A percentile compares a stretch with the other conserved stretches of the same genome.
phyloP scores from a whole-genome alignment of 2,329 filamentous ascomycete genomes.

The Basipetospora chlamydospora region DNA sequence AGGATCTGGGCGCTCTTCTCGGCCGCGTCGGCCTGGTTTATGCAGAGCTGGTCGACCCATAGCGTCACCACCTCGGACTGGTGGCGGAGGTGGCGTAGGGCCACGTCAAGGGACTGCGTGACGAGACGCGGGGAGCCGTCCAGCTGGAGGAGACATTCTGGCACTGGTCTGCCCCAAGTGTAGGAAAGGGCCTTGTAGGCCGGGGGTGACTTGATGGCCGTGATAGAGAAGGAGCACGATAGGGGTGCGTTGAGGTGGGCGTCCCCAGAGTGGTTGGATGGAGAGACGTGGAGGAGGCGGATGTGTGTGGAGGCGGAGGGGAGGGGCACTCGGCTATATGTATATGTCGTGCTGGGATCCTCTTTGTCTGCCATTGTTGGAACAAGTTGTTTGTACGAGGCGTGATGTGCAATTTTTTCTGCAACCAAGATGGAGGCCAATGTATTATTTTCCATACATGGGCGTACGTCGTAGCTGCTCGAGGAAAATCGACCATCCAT shows the following conservation, averaged over 20 bases:
- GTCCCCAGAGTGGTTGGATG: background rate
- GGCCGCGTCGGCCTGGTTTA: slow-evolving; percentile 10
- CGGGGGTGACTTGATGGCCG: background rate
- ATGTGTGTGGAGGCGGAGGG: background rate
- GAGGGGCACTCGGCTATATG: too few relatives aligned
- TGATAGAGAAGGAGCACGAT: background rate
- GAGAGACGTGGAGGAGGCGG: background rate
- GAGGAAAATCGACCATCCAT: too few relatives aligned
- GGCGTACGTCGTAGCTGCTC: too few relatives aligned
- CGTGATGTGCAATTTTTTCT: too few relatives aligned
- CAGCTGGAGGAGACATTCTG: background rate
- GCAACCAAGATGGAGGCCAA: too few relatives aligned
- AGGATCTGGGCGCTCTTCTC: slow-evolving; percentile 11
- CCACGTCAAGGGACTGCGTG: background rate
- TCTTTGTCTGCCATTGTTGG: too few relatives aligned
- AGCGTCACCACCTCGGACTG: background rate
- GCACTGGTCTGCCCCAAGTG: slow-evolving; percentile 5
- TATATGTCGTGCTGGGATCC: too few relatives aligned
- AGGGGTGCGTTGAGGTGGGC: background rate
- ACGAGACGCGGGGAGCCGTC: background rate
- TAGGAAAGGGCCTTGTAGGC: slow-evolving; percentile 7
- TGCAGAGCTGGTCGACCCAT: slow-evolving; percentile 14
- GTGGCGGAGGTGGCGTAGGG: background rate
- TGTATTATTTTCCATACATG: too few relatives aligned
- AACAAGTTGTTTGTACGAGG: too few relatives aligned